phyloP scores from a whole-genome alignment of 2,329 filamentous ascomycete species.

The Macrophomina pseudophaseolina region DNA sequence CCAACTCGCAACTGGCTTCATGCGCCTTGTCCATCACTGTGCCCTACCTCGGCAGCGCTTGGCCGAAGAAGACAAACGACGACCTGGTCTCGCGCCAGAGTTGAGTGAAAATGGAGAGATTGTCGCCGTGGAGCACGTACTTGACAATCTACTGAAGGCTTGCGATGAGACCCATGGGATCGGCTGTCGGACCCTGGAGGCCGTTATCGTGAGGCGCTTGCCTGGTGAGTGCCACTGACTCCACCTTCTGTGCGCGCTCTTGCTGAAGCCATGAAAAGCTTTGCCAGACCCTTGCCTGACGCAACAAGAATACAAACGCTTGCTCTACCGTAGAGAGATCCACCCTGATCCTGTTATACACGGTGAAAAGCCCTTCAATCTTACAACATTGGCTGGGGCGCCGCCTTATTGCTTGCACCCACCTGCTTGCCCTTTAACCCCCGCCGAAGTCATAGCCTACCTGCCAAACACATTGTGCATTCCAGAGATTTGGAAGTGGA shows the following conservation, averaged over 20 bases:
- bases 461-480: not conserved
- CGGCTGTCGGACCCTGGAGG: not conserved
- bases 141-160: not conserved
- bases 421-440: not conserved
- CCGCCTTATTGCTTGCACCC: not conserved
- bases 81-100: not conserved
- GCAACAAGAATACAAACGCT: not conserved
- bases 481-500: constrained; percentile 12
- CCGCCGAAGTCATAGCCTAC: constrained; percentile 5
- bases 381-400: not conserved
- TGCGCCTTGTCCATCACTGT: constrained; percentile 1
- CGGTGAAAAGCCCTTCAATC: too few relatives aligned
- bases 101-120: not conserved
- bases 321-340: constrained; percentile 8
- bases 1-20: not conserved
- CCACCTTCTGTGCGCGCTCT: not conserved
- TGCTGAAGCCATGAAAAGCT: not conserved
- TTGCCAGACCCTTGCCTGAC: constrained; percentile 2
- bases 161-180: not conserved
- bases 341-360: not conserved
- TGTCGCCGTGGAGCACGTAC: not conserved
- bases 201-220: not conserved
- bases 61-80: not conserved
- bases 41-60: not conserved
- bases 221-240: not conserved